Evolutionary conservation across 2,329 filamentous ascomycete species (phyloP).

Genomic region (Exophiala bonariae): DNA sequence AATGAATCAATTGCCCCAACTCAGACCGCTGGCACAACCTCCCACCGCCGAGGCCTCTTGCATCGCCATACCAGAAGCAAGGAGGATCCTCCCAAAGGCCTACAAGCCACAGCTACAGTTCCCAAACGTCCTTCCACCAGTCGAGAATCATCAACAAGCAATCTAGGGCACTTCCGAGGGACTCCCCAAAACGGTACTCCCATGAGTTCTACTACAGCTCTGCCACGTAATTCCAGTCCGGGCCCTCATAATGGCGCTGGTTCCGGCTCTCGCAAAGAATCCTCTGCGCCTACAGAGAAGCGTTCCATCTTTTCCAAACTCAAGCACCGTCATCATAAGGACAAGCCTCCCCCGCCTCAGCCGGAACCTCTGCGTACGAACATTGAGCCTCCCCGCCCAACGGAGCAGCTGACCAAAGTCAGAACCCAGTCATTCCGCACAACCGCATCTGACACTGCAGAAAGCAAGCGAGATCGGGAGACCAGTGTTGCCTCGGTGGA

Average conservation of each 20-base stretch:
- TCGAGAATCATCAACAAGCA: slow-evolving; percentile 69
- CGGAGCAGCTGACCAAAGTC: slow-evolving; percentile 22
- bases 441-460: slow-evolving; percentile 9
- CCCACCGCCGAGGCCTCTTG: slow-evolving; percentile 43
- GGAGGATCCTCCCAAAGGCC: slow-evolving; percentile 51
- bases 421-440: slow-evolving; percentile 20
- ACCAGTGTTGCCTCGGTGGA: slow-evolving; percentile 33
- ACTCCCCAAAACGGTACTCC: slow-evolving; percentile 53
- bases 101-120: slow-evolving; percentile 44
- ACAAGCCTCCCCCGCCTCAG: slow-evolving; percentile 35
- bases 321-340: slow-evolving; percentile 51
- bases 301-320: slow-evolving; percentile 56
- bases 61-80: slow-evolving; percentile 59
- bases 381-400: slow-evolving; percentile 21
- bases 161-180: slow-evolving; percentile 48
- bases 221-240: slow-evolving; percentile 74
- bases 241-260: slow-evolving; percentile 68
- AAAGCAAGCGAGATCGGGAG: slow-evolving; percentile 29
- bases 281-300: slow-evolving; percentile 38
- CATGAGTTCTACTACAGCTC: slow-evolving; percentile 50
- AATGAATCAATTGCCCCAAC: slow-evolving; percentile 57
- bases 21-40: slow-evolving; percentile 55
- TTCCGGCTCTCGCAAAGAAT: slow-evolving; percentile 36
- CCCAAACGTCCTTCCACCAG: slow-evolving; percentile 70
- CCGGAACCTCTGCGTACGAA: slow-evolving; percentile 26